phyloP scores from a whole-genome alignment of 176 grass and related monocot species.

The Thinopyrum elongatum region DNA sequence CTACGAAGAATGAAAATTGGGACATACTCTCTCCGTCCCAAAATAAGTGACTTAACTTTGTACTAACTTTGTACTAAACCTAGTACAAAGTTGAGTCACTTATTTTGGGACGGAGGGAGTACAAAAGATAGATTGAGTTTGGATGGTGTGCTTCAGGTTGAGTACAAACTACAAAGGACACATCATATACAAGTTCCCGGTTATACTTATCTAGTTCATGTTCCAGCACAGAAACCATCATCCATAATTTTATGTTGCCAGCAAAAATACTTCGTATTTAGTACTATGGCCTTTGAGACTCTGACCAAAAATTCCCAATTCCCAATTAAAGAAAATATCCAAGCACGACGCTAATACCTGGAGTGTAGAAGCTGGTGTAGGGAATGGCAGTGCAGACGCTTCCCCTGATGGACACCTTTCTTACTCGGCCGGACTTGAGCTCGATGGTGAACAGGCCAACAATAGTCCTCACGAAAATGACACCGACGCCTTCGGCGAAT shows the following conservation, averaged over 20 bases:
- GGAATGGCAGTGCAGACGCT: neutral
- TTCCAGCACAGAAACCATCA: neutral
- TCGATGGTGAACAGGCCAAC: constrained; percentile 16
- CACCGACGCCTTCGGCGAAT: neutral
- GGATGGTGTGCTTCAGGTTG: neutral
- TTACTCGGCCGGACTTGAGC: neutral
- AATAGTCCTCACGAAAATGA: constrained; percentile 1
- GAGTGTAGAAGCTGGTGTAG: constrained; percentile 15
- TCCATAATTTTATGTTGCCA: neutral
- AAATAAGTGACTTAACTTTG: too few species aligned
- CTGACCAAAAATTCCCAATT: neutral
- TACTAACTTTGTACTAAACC: too few species aligned
- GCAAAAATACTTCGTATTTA: neutral
- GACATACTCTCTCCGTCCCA: too few species aligned
- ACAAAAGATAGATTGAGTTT: neutral
- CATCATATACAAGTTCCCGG: neutral
- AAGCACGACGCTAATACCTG: neutral
- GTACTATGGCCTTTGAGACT: neutral
- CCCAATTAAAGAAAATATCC: neutral
- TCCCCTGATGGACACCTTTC: neutral
- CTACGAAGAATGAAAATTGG: too few species aligned
- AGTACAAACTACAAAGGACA: neutral
- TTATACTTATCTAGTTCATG: neutral
- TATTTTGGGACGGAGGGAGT: too few species aligned
- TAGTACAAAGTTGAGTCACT: too few species aligned